phyloP scores from a whole-genome alignment of 106 monocot genomes.

The Allium sativum region DNA sequence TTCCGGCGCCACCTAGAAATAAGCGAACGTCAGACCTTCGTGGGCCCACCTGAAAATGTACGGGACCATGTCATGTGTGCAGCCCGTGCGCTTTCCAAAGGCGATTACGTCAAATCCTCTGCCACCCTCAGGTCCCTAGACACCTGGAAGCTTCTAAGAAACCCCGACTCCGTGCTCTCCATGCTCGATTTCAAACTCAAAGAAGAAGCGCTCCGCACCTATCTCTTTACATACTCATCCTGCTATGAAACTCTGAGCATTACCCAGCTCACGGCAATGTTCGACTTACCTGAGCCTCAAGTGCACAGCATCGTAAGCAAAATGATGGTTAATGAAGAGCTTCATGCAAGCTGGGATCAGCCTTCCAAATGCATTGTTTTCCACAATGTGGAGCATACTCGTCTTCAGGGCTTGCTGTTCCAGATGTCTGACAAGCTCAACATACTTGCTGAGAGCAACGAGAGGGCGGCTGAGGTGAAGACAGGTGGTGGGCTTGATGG shows the following conservation, averaged over 20 bases:
- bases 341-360: constrained; percentile 89
- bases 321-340: constrained; percentile 80
- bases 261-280: constrained; percentile 58
- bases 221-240: constrained; percentile 64
- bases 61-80: constrained; percentile 90
- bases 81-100: constrained; percentile 58
- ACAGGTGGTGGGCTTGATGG: constrained; percentile 80
- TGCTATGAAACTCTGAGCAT: constrained; percentile 73
- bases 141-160: constrained; percentile 76
- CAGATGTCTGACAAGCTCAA: constrained; percentile 78
- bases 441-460: constrained; percentile 73
- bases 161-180: constrained; percentile 49
- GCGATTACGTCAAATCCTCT: constrained; percentile 56
- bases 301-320: constrained; percentile 72
- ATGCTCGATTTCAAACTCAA: constrained; percentile 74
- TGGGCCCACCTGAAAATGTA: constrained; percentile 91
- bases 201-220: constrained; percentile 78
- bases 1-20: constrained; percentile 85
- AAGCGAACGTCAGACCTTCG: constrained; percentile 72
- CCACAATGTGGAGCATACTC: constrained; percentile 60
- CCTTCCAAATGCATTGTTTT: constrained; percentile 71
- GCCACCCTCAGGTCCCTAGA: constrained; percentile 50
- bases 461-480: constrained; percentile 69
- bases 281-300: constrained; percentile 46
- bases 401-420: constrained; percentile 71